Base-by-base conservation (phyloP, 768 basidiomycete genomes). In the Lentinula lateritia region DNA sequence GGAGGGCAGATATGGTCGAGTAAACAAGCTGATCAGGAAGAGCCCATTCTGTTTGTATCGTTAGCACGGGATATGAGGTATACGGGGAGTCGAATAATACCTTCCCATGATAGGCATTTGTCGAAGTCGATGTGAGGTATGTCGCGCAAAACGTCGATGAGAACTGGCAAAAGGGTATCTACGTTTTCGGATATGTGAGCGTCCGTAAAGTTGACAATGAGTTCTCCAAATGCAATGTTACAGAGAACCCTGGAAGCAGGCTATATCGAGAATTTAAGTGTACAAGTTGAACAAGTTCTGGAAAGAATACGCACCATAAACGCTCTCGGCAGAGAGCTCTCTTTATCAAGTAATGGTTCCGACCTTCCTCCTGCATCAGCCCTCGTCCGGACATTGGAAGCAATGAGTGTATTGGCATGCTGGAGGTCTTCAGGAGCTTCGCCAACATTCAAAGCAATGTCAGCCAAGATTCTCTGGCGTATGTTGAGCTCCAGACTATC, bases 1-100 rank as follows among this genome's bases (percentile, higher is more conserved):
- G 77, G 7, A 93, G 75, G 10, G 92, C 89, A 4, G 88, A 89
- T 23, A 92, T 81, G 3, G 87, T 92, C 1, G 89, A 86, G 68
- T 80, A 90, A 1, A 91, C 87, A 43, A 95, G 81, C 68, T 93
- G 90, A 72, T 95, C 91, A 41, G 93, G 88, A 36, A 92, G 78
- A 2, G 92, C 83, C 92, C 92, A 94, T 65, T 92, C 93, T 94
- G 62, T 32, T 13, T 6, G 15, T 34, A 16, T 15, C 18, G 55
- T n/a, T 20, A 64, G 15, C 67, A 55, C 52, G 42, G 20, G 34
- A 52, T 58, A 59, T 56, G 63, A 39, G 13, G 38, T 13, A 39
- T 39, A 9, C 38, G 6, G 55, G 23, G 5, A 16, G 32, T 45
- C 32, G 20, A 13, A 52, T 43, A 50, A 42, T 67, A 93, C 92